phyloP scores from a whole-genome alignment of 2,329 filamentous ascomycete species.

The Fusarium duplospermum region DNA sequence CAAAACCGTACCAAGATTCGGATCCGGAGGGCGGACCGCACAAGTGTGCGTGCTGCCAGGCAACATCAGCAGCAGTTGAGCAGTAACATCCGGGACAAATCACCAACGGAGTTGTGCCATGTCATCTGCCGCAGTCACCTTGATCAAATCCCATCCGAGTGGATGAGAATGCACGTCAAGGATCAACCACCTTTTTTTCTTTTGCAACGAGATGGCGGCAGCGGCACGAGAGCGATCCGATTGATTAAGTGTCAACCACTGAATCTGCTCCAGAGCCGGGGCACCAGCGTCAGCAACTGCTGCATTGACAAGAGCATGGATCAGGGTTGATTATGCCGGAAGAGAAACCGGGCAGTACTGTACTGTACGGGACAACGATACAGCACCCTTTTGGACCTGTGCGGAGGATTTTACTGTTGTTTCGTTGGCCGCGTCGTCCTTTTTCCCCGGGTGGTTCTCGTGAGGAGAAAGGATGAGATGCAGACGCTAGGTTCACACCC shows the following conservation, averaged over 20 bases:
- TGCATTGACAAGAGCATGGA: constrained; percentile 13
- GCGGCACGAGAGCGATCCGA: not conserved
- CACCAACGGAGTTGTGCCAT: not conserved
- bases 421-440: constrained; percentile 20
- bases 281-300: constrained; percentile 8
- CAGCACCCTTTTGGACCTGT: constrained; percentile 5
- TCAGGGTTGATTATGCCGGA: constrained; percentile 8
- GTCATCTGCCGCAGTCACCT: not conserved
- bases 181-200: not conserved
- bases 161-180: not conserved
- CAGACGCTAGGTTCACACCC: not conserved
- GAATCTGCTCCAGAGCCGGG: constrained; percentile 15
- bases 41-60: not conserved
- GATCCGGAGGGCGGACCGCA: not conserved
- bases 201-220: not conserved
- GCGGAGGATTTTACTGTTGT: constrained; percentile 23
- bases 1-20: not conserved
- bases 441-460: constrained; percentile 32
- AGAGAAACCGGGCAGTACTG: constrained; percentile 1
- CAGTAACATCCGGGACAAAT: not conserved
- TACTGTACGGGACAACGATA: not conserved
- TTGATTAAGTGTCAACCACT: constrained; percentile 1
- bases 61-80: not conserved
- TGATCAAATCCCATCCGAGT: not conserved
- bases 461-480: constrained; percentile 29